Evolutionary conservation across 768 basidiomycete species (phyloP).

Genomic region (Lactarius sanguifluus): DNA sequence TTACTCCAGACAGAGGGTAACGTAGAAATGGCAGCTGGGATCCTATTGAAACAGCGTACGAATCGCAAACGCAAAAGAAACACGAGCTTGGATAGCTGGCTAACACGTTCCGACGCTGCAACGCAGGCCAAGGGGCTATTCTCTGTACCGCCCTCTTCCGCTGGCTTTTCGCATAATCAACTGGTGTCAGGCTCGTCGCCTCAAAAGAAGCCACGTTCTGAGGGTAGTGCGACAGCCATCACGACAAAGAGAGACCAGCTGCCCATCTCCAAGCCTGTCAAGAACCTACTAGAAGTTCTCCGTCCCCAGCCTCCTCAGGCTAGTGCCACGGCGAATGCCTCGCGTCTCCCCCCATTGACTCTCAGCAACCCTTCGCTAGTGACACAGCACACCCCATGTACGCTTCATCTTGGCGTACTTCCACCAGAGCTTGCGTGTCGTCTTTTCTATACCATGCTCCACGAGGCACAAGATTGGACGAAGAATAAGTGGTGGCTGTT

Average conservation of each 20-base stretch:
- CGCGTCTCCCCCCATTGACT: constrained; percentile 56
- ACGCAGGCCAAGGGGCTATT: background rate
- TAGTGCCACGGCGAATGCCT: constrained; percentile 23
- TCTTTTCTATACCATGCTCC: constrained; percentile 71
- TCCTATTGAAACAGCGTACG: constrained; percentile 6
- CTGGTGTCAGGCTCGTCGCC: background rate
- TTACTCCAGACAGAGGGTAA: constrained; percentile 27
- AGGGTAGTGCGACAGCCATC: background rate
- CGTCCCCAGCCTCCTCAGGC: constrained; percentile 21
- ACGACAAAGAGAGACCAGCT: background rate
- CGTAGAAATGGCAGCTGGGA: constrained; percentile 21
- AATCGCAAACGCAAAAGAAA: constrained; percentile 47
- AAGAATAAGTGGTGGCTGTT: constrained; percentile 85
- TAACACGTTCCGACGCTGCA: constrained; percentile 38
- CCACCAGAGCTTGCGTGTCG: constrained; percentile 74
- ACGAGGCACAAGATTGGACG: constrained; percentile 60
- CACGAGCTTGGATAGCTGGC: constrained; percentile 54
- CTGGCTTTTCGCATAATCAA: background rate
- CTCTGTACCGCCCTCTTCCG: constrained; percentile 2
- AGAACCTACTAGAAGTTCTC: constrained; percentile 27
- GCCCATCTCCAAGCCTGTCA: constrained; percentile 19
- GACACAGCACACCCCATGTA: constrained; percentile 70
- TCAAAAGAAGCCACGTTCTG: constrained; percentile 20
- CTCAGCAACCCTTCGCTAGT: constrained; percentile 65
- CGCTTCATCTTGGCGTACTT: constrained; percentile 65